Base-by-base conservation (phyloP, 1,284 basidiomycete species). In the Peniophora sp. region DNA sequence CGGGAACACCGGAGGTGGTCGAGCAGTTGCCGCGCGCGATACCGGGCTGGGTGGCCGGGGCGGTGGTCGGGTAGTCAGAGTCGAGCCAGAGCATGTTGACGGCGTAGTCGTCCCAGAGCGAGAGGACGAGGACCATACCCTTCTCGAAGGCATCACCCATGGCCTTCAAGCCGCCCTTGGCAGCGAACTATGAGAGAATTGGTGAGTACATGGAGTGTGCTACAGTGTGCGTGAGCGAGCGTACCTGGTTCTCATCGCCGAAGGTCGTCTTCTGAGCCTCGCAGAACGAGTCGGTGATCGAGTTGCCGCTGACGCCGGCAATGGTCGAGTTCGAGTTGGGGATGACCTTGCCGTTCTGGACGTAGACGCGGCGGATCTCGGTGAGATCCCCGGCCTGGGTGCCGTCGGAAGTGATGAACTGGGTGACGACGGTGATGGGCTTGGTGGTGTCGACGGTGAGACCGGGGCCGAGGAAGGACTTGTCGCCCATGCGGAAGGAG, bases 21-120 rank as follows among this genome's bases (percentile, higher is more conserved):
- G 75, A 51, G 63, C 79, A 81, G 15, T 72, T 69, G 52, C 79
- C 79, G 61, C 79, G 76, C 51, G 70, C 64, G 50, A 78, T 68
- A 63, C 78, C 79, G 47, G 77, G 73, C 49, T 56, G 51, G 51
- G 66, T 65, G 15, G 74, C 59, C 57, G 67, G 60, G 22, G 62
- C 64, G 59, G 60, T 60, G 53, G 68, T 67, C 45, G 79, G 78
- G 67, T 79, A 80, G 68, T 67, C 66, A 58, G 66, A 69, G 66
- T 82, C 78, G 63, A 81, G 74, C 79, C 79, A 81, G 60, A 79
- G 71, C 78, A 81, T 80, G 59, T 73, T 64, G 54, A 69, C 76
- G 35, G 67, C 66, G 57, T 79, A 68, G 66, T 81, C 79, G 56
- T 80, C 76, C 68, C 24, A 79, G 56, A 82, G 58, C 57, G 67